A percentile compares a stretch with the other conserved stretches of the same genome.
These are phyloP conservation scores for Pichia cephalocereana DNA, from an alignment of 805 yeast species.

Conservation along the genomic window DNA sequence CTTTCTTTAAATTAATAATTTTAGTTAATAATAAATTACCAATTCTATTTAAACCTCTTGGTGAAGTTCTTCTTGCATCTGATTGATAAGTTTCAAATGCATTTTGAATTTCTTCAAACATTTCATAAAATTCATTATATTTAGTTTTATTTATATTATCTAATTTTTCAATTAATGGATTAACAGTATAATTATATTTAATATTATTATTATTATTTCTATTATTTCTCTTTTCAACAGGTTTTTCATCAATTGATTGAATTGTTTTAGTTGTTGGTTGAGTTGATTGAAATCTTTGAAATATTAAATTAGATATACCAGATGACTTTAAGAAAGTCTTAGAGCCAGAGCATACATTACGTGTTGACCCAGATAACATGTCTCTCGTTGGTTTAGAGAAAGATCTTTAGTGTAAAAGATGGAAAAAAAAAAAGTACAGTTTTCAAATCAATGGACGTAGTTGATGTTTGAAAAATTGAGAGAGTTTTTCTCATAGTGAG, in stretches of 20 bases:
- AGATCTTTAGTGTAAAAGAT: too few relatives aligned
- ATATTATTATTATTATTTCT: neutral
- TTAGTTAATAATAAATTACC: conserved; percentile 7
- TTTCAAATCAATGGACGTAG: too few relatives aligned
- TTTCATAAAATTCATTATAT: conserved; percentile 9
- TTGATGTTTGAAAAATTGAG: too few relatives aligned
- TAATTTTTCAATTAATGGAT: conserved; percentile 3
- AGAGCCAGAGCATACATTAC: too few relatives aligned
- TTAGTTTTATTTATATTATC: neutral
- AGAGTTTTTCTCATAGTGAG: too few relatives aligned
- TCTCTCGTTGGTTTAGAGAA: too few relatives aligned
- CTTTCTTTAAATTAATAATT: conserved; percentile 4
- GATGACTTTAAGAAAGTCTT: too few relatives aligned
- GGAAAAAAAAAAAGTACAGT: neutral
- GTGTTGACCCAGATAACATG: too few relatives aligned
- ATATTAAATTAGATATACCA: neutral
- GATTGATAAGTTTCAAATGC: conserved; percentile 1
- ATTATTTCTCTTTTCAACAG: neutral
- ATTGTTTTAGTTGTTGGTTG: neutral
- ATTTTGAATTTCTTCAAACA: conserved; percentile 8
- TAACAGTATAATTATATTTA: neutral
- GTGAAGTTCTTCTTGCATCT: neutral
- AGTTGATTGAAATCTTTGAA: conserved; percentile 3
- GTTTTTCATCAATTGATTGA: neutral
- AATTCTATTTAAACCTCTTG: neutral